Evolutionary conservation across 2,329 filamentous ascomycete species (phyloP).

Genomic region (Ophiostoma novo-ulmi): DNA sequence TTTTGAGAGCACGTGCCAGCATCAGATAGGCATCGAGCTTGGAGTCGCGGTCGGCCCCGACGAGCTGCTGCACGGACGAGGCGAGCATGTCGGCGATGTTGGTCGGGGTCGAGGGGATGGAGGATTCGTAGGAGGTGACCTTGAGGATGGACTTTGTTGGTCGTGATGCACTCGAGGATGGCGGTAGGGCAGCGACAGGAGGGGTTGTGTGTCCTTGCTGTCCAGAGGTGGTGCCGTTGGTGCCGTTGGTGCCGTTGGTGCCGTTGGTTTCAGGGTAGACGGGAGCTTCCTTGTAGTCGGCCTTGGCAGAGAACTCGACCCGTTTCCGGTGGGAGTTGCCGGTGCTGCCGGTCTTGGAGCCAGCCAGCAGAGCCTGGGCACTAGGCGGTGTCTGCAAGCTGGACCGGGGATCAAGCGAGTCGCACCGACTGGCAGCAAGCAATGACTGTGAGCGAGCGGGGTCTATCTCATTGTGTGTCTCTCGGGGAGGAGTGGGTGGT

Average conservation of each 20-base stretch:
- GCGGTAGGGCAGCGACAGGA: constrained; percentile 37
- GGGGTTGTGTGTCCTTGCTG: constrained; percentile 12
- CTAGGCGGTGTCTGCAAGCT: constrained; percentile 51
- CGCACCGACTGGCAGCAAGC: constrained; percentile 29
- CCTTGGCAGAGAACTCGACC: constrained; percentile 53
- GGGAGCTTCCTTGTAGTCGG: constrained; percentile 53
- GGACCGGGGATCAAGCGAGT: constrained; percentile 38
- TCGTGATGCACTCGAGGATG: constrained; percentile 35
- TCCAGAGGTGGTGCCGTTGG: neutral
- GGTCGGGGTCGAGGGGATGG: constrained; percentile 40
- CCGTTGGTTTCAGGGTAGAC: constrained; percentile 32
- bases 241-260: neutral
- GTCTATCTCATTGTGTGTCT: constrained; percentile 41
- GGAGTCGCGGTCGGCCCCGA: constrained; percentile 63
- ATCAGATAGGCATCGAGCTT: constrained; percentile 83
- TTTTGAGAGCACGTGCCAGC: constrained; percentile 68
- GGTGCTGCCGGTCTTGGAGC: constrained; percentile 31
- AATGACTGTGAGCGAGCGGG: constrained; percentile 36
- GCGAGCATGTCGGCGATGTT: constrained; percentile 77
- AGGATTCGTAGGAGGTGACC: constrained; percentile 41
- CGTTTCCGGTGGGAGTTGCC: constrained; percentile 48
- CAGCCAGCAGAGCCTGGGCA: constrained; percentile 40
- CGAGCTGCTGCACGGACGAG: constrained; percentile 75
- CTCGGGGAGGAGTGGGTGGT: constrained; percentile 64
- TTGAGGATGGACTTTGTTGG: constrained; percentile 74